Conservation (phyloP, 108 stramenopile genomes). For the Cyclotella cryptica region DNA sequence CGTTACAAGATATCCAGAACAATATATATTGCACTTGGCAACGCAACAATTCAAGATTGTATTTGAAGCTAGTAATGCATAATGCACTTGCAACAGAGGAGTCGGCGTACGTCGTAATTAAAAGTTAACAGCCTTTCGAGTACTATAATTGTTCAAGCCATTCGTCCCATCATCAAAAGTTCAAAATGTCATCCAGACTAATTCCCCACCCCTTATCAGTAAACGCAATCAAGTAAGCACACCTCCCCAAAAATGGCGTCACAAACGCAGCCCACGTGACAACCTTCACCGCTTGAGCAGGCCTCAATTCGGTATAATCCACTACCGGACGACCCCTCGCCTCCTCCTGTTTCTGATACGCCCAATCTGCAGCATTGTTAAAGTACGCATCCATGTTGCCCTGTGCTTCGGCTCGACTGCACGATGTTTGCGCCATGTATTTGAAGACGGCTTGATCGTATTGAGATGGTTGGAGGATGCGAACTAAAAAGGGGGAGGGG, state of each 20-base stretch:
- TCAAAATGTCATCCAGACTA: slow-evolving; percentile 22
- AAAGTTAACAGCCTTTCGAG: background rate
- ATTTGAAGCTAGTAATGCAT: too few relatives aligned
- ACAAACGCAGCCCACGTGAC: slow-evolving; percentile 40
- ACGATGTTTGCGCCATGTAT: slow-evolving; percentile 48
- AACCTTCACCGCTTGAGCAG: slow-evolving; percentile 33
- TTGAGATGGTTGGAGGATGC: slow-evolving; percentile 38
- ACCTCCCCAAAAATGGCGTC: slow-evolving; percentile 41
- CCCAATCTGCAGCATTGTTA: slow-evolving; percentile 65
- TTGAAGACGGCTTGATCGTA: slow-evolving; percentile 63
- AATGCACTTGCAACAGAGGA: too few relatives aligned
- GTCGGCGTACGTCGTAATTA: too few relatives aligned
- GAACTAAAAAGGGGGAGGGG: slow-evolving; percentile 48
- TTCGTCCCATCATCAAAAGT: slow-evolving; percentile 1
- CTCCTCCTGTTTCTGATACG: slow-evolving; percentile 56
- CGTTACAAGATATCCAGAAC: too few relatives aligned
- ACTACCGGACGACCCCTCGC: slow-evolving; percentile 43
- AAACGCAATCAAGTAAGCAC: slow-evolving; percentile 31
- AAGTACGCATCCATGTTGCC: slow-evolving; percentile 69
- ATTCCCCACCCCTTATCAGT: slow-evolving; percentile 28
- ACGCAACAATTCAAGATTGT: too few relatives aligned
- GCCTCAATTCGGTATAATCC: slow-evolving; percentile 49
- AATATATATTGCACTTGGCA: too few relatives aligned
- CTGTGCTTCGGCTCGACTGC: slow-evolving; percentile 52
- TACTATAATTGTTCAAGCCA: background rate